Percentiles rank a stretch among this genome's conserved stretches.
These are phyloP conservation scores for Nannochloris sp. DNA, from an alignment of 139 green algal species.

Conservation along the genomic window DNA sequence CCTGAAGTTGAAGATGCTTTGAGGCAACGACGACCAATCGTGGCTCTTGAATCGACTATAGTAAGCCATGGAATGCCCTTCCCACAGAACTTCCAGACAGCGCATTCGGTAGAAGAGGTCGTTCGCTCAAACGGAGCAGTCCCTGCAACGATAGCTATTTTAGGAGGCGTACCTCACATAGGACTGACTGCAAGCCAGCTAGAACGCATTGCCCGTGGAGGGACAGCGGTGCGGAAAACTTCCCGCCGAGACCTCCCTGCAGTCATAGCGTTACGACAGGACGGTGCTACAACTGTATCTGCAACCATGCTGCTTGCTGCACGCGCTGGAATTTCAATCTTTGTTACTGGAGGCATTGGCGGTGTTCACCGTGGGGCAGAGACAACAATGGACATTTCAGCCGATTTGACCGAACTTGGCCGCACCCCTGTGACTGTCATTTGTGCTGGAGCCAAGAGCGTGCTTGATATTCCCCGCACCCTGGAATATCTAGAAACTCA, in stretches of 20 bases:
- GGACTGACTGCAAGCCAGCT: constrained; percentile 45
- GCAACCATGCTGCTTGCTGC: constrained; percentile 88
- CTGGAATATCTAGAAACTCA: constrained; percentile 92
- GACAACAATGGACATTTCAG: constrained; percentile 76
- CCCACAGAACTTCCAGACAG: constrained; percentile 86
- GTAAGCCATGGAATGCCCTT: constrained; percentile 96
- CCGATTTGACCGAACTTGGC: constrained; percentile 85
- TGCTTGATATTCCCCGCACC: constrained; percentile 94
- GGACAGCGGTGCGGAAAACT: constrained; percentile 58
- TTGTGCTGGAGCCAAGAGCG: constrained; percentile 92
- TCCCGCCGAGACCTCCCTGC: constrained; percentile 76
- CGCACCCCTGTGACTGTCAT: constrained; percentile 86
- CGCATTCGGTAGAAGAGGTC: constrained; percentile 75
- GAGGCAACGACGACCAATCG: constrained; percentile 49
- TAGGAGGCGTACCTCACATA: constrained; percentile 62
- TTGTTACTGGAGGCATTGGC: constrained; percentile 76
- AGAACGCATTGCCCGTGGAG: constrained; percentile 28
- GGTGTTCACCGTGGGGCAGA: constrained; percentile 79
- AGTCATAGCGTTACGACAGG: constrained; percentile 45
- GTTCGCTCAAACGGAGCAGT: constrained; percentile 59
- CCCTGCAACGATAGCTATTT: constrained; percentile 91
- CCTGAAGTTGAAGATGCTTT: constrained; percentile 71
- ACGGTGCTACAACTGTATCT: constrained; percentile 92
- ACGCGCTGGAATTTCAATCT: constrained; percentile 69
- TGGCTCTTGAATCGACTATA: constrained; percentile 96